These are phyloP conservation scores for Aureobasidium mangrovei DNA, from an alignment of 2,329 filamentous ascomycete genomes.

Conservation along the genomic window DNA sequence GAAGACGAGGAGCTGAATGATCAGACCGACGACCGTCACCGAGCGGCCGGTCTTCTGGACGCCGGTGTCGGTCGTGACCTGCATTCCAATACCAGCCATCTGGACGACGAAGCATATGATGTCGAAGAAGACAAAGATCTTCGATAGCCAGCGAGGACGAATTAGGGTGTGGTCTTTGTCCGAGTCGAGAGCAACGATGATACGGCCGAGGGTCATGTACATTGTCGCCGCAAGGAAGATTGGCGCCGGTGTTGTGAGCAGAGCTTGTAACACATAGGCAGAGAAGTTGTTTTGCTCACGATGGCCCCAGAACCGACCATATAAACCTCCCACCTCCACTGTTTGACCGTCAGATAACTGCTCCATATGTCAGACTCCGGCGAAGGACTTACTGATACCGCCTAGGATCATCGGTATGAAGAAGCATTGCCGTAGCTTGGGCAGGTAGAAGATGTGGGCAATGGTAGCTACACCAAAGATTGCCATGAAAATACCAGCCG, in stretches of 20 bases:
- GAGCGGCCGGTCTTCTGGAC: neutral
- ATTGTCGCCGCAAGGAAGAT: conserved; percentile 39
- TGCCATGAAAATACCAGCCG: conserved; percentile 30
- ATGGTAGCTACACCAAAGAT: conserved; percentile 28
- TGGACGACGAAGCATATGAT: conserved; percentile 46
- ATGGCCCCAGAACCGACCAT: conserved; percentile 31
- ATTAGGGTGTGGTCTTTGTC: conserved; percentile 33
- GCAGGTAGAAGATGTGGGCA: conserved; percentile 25
- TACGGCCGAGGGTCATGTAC: conserved; percentile 38
- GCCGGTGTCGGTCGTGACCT: neutral
- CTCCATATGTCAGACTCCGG: neutral
- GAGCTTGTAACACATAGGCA: conserved; percentile 35
- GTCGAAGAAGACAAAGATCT: conserved; percentile 48
- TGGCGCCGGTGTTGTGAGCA: conserved; percentile 36
- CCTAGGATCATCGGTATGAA: conserved; percentile 32
- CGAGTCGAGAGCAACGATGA: conserved; percentile 24
- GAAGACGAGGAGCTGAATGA: conserved; percentile 4
- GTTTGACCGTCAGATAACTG: neutral
- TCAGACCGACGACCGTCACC: neutral
- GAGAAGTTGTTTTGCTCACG: conserved; percentile 29
- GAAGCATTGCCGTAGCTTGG: conserved; percentile 28
- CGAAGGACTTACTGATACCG: conserved; percentile 27
- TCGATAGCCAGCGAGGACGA: conserved; percentile 40
- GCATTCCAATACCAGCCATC: conserved; percentile 28
- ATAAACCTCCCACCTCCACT: conserved; percentile 36